Evolutionary conservation across 257 asterid species (phyloP), one percentile per base, ranked within the genome.

Genomic region (Solanum bulbocastanum): DNA sequence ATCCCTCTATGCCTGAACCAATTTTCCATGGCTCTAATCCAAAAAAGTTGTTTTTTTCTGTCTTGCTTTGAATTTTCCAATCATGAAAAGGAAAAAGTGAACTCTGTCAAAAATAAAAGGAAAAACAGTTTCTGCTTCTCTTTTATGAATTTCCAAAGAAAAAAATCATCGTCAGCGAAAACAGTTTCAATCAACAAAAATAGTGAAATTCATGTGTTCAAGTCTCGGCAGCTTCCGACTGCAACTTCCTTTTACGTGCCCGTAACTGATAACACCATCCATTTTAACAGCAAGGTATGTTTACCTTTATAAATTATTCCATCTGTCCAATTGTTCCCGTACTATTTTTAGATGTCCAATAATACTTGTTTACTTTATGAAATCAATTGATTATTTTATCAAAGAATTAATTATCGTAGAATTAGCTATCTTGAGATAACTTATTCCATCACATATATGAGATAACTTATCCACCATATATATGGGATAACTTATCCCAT

Each of bases 1-100:
- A 73, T 73, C 82, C 44, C 49, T 36, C 49, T 18, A 76, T 76
- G 88, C 76, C 16, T 14, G 27, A 49, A 25, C 12, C 42, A 44
- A 30, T 46, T 74, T 87, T 78, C 78, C 66, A 87, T 78, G 88
- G 58, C 86, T 60, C 32, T 9, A 22, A 15, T 14, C 39, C 71
- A 32, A 35, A 76, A 15, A 16, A 76, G 42, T 37, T 87, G 86
- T 32, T 75, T 87, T 58, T 40, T 87, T 37, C 65, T 56, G 44
- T 46, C 78, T 76, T 87, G 86, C 35, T 87, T 76, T 60, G 79
- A 49, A 87, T 76, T 76, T 87, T 39, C n/a, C 46, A 39, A 87
- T 10, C 82, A 74, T 42, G 56, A 87, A 56, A 74, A 35, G 40
- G 10, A 7, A 37, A 73, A 71, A 32, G 40, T 71, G 11, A 5